These are phyloP conservation scores for Chaetomium sp. DNA, from an alignment of 2,329 filamentous ascomycete species.

Conservation along the genomic window DNA sequence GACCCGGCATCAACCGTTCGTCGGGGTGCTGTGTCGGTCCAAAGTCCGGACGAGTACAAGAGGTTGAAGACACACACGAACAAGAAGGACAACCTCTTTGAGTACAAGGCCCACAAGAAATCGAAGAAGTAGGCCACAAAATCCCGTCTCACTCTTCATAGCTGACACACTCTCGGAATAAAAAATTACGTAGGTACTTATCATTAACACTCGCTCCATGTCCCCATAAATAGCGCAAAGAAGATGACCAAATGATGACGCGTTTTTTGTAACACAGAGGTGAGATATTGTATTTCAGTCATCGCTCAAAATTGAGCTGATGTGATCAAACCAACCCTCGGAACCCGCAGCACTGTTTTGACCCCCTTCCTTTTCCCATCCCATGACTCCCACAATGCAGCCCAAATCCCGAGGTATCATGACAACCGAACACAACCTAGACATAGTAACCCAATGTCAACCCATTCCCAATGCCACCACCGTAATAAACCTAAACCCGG, in stretches of 20 bases:
- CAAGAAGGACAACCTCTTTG: slow-evolving; percentile 1
- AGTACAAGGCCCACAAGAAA: background rate
- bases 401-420: background rate
- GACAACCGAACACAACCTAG: background rate
- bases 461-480: background rate
- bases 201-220: too few species aligned
- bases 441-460: background rate
- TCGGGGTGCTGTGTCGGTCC: slow-evolving; percentile 11
- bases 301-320: background rate
- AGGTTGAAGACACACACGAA: background rate
- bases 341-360: background rate
- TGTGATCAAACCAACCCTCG: background rate
- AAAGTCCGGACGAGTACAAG: background rate
- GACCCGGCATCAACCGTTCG: background rate
- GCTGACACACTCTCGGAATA: too few species aligned
- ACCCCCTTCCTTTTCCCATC: background rate
- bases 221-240: too few species aligned
- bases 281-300: background rate
- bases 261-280: background rate
- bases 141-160: too few species aligned
- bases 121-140: too few species aligned
- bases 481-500: background rate
- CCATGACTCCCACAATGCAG: background rate
- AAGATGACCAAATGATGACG: background rate
- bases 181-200: too few species aligned